Base-by-base conservation (phyloP, 108 stramenopile species). In the Seminavis robusta region DNA sequence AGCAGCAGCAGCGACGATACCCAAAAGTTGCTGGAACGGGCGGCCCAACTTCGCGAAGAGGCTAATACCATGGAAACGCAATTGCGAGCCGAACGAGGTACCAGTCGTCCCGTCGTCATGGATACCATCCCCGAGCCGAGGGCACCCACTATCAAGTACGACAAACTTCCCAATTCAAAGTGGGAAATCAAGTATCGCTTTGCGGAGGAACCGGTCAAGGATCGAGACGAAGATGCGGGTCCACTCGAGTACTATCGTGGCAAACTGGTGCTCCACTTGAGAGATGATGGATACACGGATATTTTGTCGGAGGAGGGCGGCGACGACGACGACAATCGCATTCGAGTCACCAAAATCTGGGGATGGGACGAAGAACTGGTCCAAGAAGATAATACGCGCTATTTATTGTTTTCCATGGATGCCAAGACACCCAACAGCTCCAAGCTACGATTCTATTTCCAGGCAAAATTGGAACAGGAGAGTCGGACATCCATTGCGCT, bases 291-390 rank as follows among this genome's bases (percentile, higher is more conserved):
- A 13, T 85, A 81, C 62, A 74, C 77, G 6, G 72, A 66, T 31
- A 45, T 59, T 23, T 47, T 76, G n/a, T 1, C 4, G 17, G 23
- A 64, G 11, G 33, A 42, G 23, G 30, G 11, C 15, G 31, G 23
- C 8, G 16, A 16, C 28, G 49, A 11, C 30, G 30, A 32, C 33
- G 45, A 47, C 30, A 23, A 34, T 7, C 3, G 5, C 16, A 33
- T 74, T 4, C 16, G 47, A 33, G 60, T 84, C 34, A 13, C 36
- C 30, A 85, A 85, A 36, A 49, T 75, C 0, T 85, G 83, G 83
- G 83, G 83, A 9, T 85, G 83, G 83, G 83, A 85, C 40, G 26
- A 62, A 13, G 83, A 85, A 60, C 53, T 33, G 7, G 75, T 77
- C 37, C 58, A 36, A 33, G 66, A 77, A 37, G 79, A 81, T 42